Base-by-base conservation (phyloP, 2,329 filamentous ascomycete species). In the Epicoccum sorghinum region DNA sequence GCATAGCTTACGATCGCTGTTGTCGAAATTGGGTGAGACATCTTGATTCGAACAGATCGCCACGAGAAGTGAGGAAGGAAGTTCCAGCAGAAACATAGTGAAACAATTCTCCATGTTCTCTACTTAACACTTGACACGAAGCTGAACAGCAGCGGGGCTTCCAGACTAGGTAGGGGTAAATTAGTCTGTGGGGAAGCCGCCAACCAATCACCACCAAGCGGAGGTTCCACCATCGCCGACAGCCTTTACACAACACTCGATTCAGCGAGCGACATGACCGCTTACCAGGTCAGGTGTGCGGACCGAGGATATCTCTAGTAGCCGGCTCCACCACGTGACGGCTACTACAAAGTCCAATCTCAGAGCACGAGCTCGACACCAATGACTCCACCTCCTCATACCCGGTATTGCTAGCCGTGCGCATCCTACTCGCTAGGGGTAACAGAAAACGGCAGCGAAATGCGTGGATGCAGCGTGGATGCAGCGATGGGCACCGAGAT, bases 1-100 rank as follows among this genome's bases (percentile, higher is more conserved):
- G 72, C 70, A 30, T 71, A 67, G 51, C 65, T 70, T 25, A 79
- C 70, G 49, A 79, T 78, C 7, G 77, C 77, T 47, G 59, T 61
- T 1, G 61, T 59, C 2, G 57, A 40, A 41, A 58, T 57, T 10
- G 57, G 53, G 33, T 58, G 47, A 18, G 49, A 49, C 52, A 54
- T 54, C 13, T 29, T 27, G 33, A n/a, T 13, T 9, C 32, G 8
- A 10, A 7, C 9, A 18, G 27, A 1, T 41, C 4, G 4, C 9
- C 30, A 14, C 27, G 27, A 12, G 13, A 42, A 3, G 8, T 3
- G 10, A 14, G 12, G 25, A 22, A 22, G 1, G 4, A 33, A 44
- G 14, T 1, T 23, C 7, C 4, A 40, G 6, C 23, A 30, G 14
- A 30, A 25, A 29, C 6, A 7, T 29, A 9, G 27, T 9, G 25